Conservation (phyloP, 768 basidiomycete species). For the Ephemerocybe angulata region DNA sequence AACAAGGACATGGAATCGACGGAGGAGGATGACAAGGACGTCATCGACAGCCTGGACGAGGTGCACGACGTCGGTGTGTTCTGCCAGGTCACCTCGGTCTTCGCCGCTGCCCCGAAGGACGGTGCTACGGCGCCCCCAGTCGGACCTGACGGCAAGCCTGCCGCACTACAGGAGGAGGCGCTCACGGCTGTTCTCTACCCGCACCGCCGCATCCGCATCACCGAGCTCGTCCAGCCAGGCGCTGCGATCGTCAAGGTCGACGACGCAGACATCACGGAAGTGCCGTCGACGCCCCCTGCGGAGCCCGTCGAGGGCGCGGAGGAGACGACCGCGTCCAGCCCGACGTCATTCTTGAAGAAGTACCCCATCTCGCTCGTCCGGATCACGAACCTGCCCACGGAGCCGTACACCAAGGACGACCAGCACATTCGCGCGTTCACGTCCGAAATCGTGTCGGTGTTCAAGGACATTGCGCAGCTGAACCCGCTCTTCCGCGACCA, state of each 20-base stretch:
- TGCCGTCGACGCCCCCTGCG: constrained; percentile 44
- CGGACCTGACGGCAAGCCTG: constrained; percentile 42
- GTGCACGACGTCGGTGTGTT: constrained; percentile 95
- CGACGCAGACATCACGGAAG: constrained; percentile 37
- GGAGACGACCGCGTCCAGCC: constrained; percentile 8
- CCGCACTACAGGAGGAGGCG: constrained; percentile 64
- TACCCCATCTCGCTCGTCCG: constrained; percentile 85
- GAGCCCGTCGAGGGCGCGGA: constrained; percentile 18
- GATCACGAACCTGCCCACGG: constrained; percentile 76
- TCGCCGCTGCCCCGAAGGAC: constrained; percentile 44
- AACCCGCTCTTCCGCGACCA: constrained; percentile 98
- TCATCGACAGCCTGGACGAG: constrained; percentile 82
- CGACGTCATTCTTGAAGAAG: constrained; percentile 76
- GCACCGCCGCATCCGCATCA: constrained; percentile 85
- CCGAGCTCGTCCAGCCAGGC: constrained; percentile 68
- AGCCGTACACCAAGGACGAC: constrained; percentile 87
- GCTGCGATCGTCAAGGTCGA: constrained; percentile 39
- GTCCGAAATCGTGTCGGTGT: constrained; percentile 93
- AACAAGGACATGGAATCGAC: neutral
- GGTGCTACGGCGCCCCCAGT: neutral
- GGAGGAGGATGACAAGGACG: constrained; percentile 85
- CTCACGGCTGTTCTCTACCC: constrained; percentile 95
- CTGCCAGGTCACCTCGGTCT: constrained; percentile 93
- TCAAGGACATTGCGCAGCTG: constrained; percentile 97
- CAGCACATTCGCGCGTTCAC: constrained; percentile 95